Conservation (phyloP, 129 eudicot genomes). For the Saposhnikovia divaricata region DNA sequence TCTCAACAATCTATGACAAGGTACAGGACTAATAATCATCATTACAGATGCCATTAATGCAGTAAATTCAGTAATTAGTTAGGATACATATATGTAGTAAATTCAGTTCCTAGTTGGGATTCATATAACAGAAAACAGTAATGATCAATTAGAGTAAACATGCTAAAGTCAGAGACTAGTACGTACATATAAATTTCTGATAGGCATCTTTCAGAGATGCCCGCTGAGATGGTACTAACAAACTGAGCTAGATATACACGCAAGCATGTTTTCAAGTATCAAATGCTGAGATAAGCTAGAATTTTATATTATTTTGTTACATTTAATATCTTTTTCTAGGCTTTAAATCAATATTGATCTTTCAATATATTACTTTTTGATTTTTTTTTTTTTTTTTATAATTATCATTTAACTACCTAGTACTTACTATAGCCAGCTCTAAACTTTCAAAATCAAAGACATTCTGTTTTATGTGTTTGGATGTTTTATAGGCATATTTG, state of each 20-base stretch:
- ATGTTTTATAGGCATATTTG: neutral
- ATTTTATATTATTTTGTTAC: neutral
- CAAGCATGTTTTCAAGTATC: neutral
- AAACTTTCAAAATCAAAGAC: neutral
- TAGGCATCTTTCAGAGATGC: neutral
- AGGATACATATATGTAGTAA: neutral
- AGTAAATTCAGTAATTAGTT: neutral
- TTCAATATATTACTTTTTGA: neutral
- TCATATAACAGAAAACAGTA: neutral
- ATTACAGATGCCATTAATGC: neutral
- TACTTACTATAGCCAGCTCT: neutral
- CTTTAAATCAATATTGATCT: neutral
- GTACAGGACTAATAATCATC: conserved; percentile 16
- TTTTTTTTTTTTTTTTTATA: neutral
- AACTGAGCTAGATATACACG: neutral
- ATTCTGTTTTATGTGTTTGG: neutral
- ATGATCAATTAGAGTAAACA: neutral
- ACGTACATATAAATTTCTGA: neutral
- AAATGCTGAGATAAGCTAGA: neutral
- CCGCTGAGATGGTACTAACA: neutral
- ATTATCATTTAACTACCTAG: neutral
- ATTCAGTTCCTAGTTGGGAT: neutral
- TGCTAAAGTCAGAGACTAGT: neutral
- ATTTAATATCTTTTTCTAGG: neutral
- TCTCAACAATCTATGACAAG: conserved; percentile 61